Percentiles rank a stretch among this genome's conserved stretches.
These are phyloP conservation scores for Nicotiana paniculata DNA, from an alignment of 257 asterid species.

Conservation along the genomic window DNA sequence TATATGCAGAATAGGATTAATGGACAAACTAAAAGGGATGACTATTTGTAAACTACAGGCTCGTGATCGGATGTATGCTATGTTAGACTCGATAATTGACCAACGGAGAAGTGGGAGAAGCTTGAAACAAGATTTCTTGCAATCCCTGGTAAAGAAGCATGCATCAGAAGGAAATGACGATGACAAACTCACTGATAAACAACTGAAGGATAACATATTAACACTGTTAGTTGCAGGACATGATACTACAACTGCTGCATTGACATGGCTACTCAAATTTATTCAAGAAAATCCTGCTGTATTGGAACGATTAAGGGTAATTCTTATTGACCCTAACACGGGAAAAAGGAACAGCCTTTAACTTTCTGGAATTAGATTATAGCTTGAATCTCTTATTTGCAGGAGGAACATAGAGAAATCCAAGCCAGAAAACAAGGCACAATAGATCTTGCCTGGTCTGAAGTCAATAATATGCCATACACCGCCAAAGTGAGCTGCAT, in stretches of 20 bases:
- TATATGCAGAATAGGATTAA: not conserved
- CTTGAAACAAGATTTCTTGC: conserved; percentile 60
- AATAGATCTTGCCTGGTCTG: conserved; percentile 68
- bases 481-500: conserved; percentile 51
- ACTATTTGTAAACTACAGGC: conserved; percentile 33
- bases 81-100: conserved; percentile 62
- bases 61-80: conserved; percentile 68
- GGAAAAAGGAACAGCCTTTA: not conserved
- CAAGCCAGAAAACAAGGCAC: conserved; percentile 36
- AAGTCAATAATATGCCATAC: conserved; percentile 72
- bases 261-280: conserved; percentile 73
- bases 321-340: not conserved
- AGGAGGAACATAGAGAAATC: conserved; percentile 72
- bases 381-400: conserved; percentile 12
- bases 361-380: not conserved
- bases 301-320: conserved; percentile 62
- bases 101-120: conserved; percentile 48
- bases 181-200: conserved; percentile 75
- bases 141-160: conserved; percentile 56
- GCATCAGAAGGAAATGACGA: conserved; percentile 36
- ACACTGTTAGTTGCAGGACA: conserved; percentile 82
- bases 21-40: not conserved
- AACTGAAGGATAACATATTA: conserved; percentile 74
- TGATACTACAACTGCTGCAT: conserved; percentile 84
- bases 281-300: conserved; percentile 66